A percentile compares a stretch with the other conserved stretches of the same genome.
Conservation (phyloP, 1,284 basidiomycete genomes). For the Entoloma clypeatum region DNA sequence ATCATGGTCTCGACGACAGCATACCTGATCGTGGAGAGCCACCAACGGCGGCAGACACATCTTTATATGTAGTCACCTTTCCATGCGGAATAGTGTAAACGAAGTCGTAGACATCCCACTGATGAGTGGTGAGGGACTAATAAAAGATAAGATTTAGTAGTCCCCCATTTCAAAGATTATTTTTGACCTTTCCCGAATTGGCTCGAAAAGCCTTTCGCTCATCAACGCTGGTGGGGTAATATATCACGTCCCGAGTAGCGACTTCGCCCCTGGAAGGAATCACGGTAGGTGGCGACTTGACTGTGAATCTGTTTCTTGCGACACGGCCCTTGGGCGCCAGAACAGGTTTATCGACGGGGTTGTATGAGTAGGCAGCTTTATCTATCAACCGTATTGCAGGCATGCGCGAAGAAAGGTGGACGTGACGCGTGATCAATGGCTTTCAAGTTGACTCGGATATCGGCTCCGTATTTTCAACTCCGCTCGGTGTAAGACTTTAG, state of each 20-base stretch:
- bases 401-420: too few relatives aligned
- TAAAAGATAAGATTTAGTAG: constrained; percentile 2
- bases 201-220: constrained; percentile 15
- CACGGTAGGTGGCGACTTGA: neutral
- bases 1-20: constrained; percentile 11
- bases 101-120: constrained; percentile 62
- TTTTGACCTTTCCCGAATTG: constrained; percentile 13
- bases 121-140: constrained; percentile 42
- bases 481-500: too few relatives aligned
- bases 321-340: too few relatives aligned
- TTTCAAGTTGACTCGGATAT: too few relatives aligned
- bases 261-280: neutral
- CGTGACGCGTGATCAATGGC: too few relatives aligned
- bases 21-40: constrained; percentile 60
- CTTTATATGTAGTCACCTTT: constrained; percentile 54
- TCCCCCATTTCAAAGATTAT: neutral
- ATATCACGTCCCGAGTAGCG: constrained; percentile 2
- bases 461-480: too few relatives aligned
- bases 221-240: constrained; percentile 7
- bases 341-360: neutral
- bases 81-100: constrained; percentile 45
- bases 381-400: constrained; percentile 17
- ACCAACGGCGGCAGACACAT: constrained; percentile 45
- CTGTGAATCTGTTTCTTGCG: neutral
- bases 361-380: constrained; percentile 12